Evolutionary conservation across 2,329 filamentous ascomycete genomes (phyloP), one percentile per base, ranked within the genome.

Genomic region (Aschersonia sp.): DNA sequence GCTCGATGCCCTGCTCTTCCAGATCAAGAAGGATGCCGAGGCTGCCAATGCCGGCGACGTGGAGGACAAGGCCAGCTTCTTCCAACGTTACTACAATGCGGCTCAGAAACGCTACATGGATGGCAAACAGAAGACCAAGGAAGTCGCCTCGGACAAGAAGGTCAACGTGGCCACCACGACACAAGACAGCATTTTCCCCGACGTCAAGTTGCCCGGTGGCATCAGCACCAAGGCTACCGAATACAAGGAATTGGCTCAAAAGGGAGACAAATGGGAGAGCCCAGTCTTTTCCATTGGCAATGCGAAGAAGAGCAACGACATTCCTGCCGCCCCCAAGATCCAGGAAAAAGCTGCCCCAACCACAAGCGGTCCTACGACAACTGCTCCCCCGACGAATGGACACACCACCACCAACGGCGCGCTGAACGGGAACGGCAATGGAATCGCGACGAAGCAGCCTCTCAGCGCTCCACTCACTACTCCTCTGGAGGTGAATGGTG

Each of bases 251-350:
- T 75, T 95, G 50, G 87, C 91, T 6, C 73, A 72, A 55, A 88
- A 92, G 78, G 92, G 92, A 47, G 85, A 95, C 48, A 83, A 81
- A 65, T 98, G 92, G 92, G 84, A 95, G 73, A 94, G 85, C 51
- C 88, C 91, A 7, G 80, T 98, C 59, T 98, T 98, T 72, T 83
- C 80, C 51, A 84, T 97, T 56, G 91, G 92, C 45, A 76, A 70
- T 43, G 89, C 89, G 9, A 72, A 77, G 48, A 81, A 83, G 66
- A 88, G 85, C 42, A 74, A 68, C 30, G 77, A 84, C 58, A 74
- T 96, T 43, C 89, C 89, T 2, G 61, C 59, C n/a, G 68, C 73
- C 2, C 75, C 75, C 30, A 61, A 66, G 49, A 66, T 80, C 9
- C 63, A 67, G 50, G 67, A 68, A 51, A 79, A 78, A 65, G 45